A percentile compares a stretch with the other conserved stretches of the same genome.
Conservation (phyloP, 2,329 filamentous ascomycete genomes). For the Xylariomycetidae sp. region DNA sequence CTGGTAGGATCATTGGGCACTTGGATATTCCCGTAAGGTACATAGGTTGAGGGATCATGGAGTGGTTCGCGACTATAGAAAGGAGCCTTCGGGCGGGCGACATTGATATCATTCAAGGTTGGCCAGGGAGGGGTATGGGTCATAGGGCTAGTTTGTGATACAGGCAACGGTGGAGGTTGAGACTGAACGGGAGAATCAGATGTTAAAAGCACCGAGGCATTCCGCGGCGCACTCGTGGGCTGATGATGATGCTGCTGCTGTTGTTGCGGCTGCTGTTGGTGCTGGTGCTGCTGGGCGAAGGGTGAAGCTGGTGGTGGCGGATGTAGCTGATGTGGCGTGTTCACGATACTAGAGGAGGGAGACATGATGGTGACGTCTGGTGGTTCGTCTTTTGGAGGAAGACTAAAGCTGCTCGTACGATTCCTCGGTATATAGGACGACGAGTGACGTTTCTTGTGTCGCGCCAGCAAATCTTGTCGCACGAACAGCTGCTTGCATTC, state of each 20-base stretch:
- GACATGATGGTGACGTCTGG: conserved; percentile 22
- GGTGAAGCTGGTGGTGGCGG: conserved; percentile 2
- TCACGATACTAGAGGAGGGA: conserved; percentile 14
- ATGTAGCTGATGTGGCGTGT: conserved; percentile 2
- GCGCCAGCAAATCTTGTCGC: conserved; percentile 68
- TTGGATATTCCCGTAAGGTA: conserved; percentile 29
- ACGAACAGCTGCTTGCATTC: conserved; percentile 75
- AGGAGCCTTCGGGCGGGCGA: conserved; percentile 33
- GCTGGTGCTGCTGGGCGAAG: not conserved
- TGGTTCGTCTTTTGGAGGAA: conserved; percentile 23
- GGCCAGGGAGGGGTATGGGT: conserved; percentile 24
- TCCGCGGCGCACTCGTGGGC: conserved; percentile 34
- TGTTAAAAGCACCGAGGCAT: conserved; percentile 41
- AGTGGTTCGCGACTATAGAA: conserved; percentile 28
- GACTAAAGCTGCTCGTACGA: conserved; percentile 43
- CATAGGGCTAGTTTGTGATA: conserved; percentile 17
- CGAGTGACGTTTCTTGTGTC: conserved; percentile 62
- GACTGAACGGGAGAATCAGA: conserved; percentile 32
- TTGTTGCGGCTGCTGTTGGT: not conserved
- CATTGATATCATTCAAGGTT: conserved; percentile 31
- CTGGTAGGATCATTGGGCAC: conserved; percentile 30
- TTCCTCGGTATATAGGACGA: conserved; percentile 48
- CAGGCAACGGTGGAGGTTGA: conserved; percentile 20
- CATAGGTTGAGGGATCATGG: conserved; percentile 29
- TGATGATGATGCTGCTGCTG: conserved; percentile 13